Evolutionary conservation across 495 filamentous ascomycete genomes (phyloP).

Genomic region (Xylaria nigripes): DNA sequence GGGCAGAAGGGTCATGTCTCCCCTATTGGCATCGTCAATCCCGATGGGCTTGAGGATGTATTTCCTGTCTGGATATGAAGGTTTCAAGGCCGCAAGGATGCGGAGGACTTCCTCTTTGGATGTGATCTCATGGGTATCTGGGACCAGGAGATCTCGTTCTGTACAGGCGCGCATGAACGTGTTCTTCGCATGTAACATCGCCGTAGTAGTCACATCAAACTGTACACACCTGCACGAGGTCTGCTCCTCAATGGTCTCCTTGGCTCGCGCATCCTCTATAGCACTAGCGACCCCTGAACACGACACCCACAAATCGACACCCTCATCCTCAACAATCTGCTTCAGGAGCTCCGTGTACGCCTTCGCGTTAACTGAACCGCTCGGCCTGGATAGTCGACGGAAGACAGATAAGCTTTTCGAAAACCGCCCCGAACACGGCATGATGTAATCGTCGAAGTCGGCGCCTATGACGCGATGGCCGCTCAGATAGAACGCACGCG

Average conservation of each 20-base stretch:
- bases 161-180: conserved; percentile 49
- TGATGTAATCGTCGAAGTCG: conserved; percentile 47
- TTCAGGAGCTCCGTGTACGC: conserved; percentile 41
- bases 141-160: conserved; percentile 45
- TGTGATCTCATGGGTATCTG: conserved; percentile 51
- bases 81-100: conserved; percentile 33
- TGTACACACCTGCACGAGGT: conserved; percentile 56
- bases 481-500: conserved; percentile 56
- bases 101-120: conserved; percentile 44
- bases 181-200: conserved; percentile 48
- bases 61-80: conserved; percentile 24
- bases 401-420: conserved; percentile 43
- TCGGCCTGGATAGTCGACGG: conserved; percentile 42
- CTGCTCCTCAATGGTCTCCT: conserved; percentile 49
- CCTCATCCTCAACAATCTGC: conserved; percentile 50
- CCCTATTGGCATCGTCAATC: conserved; percentile 38
- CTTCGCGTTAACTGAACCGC: conserved; percentile 11
- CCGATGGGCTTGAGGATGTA: conserved; percentile 58
- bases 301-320: conserved; percentile 64
- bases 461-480: conserved; percentile 68
- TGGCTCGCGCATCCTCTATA: conserved; percentile 56
- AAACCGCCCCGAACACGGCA: conserved; percentile 33
- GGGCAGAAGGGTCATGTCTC: conserved; percentile 49
- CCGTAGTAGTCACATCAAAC: conserved; percentile 28
- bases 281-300: conserved; percentile 55